Evolutionary conservation across 306 rosid genomes (phyloP).

Genomic region (Vicia faba): DNA sequence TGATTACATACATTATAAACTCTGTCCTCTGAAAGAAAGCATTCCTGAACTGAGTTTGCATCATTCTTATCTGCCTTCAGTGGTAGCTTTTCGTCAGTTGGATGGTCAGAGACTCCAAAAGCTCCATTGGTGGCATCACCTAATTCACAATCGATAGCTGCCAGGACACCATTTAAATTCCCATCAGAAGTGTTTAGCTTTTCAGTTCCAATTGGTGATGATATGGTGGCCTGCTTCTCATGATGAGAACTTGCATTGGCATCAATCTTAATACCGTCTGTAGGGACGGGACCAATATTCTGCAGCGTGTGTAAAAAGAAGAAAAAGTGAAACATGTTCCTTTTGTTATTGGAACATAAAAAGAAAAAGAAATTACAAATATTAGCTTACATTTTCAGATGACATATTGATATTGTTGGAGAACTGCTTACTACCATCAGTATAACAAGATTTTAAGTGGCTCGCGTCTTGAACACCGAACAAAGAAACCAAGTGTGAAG

Average conservation of each 20-base stretch:
- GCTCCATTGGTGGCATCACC: constrained; percentile 36
- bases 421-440: constrained; percentile 44
- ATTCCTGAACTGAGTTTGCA: constrained; percentile 39
- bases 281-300: constrained; percentile 42
- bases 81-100: constrained; percentile 34
- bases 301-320: constrained; percentile 38
- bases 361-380: constrained; percentile 14
- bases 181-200: constrained; percentile 29
- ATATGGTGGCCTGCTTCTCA: constrained; percentile 38
- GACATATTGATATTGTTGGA: constrained; percentile 42
- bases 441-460: constrained; percentile 42
- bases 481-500: constrained; percentile 57
- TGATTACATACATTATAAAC: constrained; percentile 27
- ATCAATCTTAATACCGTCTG: constrained; percentile 41
- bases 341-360: not conserved
- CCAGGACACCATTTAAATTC: constrained; percentile 36
- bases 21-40: constrained; percentile 35
- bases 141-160: constrained; percentile 31
- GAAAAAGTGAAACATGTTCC: constrained; percentile 15
- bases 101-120: constrained; percentile 32
- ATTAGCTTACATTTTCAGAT: constrained; percentile 57
- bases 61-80: constrained; percentile 41
- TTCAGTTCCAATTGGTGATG: constrained; percentile 42
- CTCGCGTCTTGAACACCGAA: constrained; percentile 42
- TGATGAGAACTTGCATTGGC: constrained; percentile 44